Percentiles rank a stretch among this genome's conserved stretches.
phyloP scores from a whole-genome alignment of 345 rosid species.

The Salix arbutifolia region DNA sequence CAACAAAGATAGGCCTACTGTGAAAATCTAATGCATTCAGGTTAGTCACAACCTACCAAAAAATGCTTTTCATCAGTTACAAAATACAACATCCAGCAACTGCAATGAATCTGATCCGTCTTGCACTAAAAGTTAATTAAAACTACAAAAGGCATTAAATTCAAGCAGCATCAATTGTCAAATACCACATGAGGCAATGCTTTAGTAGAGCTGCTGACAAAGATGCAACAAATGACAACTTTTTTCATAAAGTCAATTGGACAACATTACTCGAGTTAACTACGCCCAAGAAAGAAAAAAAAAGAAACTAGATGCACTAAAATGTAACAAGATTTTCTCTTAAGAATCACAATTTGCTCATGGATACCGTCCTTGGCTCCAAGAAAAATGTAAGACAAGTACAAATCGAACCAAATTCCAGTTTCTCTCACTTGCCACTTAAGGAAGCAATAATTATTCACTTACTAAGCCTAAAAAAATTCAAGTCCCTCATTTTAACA shows the following conservation, averaged over 20 bases:
- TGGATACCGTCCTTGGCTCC: not conserved
- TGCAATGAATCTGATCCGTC: not conserved
- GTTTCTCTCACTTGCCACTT: not conserved
- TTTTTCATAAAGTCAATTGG: not conserved
- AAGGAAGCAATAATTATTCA: not conserved
- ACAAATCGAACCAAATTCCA: not conserved
- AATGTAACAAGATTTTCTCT: slow-evolving; percentile 1
- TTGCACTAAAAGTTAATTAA: not conserved
- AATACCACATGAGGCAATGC: not conserved
- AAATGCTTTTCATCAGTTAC: not conserved
- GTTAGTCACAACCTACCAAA: not conserved
- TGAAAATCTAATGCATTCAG: not conserved
- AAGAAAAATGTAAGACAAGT: not conserved
- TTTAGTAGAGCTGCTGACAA: not conserved
- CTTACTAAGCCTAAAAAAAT: not conserved
- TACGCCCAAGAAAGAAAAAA: too few relatives aligned
- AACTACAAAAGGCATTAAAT: not conserved
- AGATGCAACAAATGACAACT: not conserved
- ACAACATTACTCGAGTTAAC: not conserved
- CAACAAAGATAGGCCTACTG: not conserved
- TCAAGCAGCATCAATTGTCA: not conserved
- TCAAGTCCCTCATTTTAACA: not conserved
- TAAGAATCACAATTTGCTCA: not conserved
- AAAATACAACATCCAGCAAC: not conserved
- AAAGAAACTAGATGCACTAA: not conserved